Base-by-base conservation (phyloP, 2,329 filamentous ascomycete genomes). In the Alternaria sp. region DNA sequence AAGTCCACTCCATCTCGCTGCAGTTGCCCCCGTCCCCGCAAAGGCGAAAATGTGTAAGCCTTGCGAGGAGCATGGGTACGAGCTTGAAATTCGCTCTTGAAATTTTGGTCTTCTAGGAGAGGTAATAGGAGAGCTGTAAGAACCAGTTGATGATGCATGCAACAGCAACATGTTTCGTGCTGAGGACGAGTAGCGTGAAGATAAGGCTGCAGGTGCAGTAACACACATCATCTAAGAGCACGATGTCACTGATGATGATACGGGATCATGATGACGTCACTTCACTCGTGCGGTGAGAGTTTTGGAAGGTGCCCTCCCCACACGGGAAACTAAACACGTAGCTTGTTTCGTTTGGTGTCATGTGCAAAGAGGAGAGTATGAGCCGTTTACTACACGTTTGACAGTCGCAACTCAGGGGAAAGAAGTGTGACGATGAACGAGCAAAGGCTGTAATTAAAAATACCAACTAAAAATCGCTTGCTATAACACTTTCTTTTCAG, bases 1-100 rank as follows among this genome's bases (percentile, higher is more conserved):
- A 48, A 48, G 29, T 48, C 44, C 29, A 48, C 44, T 48, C 44
- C 44, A 34, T 34, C 44, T 48, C 44, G 44, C 44, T 34, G 29
- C 44, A 48, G 31, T 36, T 48, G 44, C 44, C 44, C 17, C 17
- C 17, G 1, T 2, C 17, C 17, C 44, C 44, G 21, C 44, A 48
- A 23, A 48, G 44, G 31, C 44, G 44, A 48, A 36, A 5, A 24
- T 34, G 29, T 48, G 44, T 48, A 48, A 34, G 34, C 21, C 10
- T 48, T 34, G 44, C 33, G 21, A 33, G 34, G 31, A 36, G 7
- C 24, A 21, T 24, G 44, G 44, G 21, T 33, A 48, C 44, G 29
- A 34, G 21, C 13, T 11, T 24, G 37, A 23, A 40, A 24, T 34
- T 34, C 34, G 44, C 24, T 24, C 11, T 24, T 33, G 44, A 23